phyloP scores from a whole-genome alignment of 2,329 filamentous ascomycete genomes.

The Hypoxylon sp. region DNA sequence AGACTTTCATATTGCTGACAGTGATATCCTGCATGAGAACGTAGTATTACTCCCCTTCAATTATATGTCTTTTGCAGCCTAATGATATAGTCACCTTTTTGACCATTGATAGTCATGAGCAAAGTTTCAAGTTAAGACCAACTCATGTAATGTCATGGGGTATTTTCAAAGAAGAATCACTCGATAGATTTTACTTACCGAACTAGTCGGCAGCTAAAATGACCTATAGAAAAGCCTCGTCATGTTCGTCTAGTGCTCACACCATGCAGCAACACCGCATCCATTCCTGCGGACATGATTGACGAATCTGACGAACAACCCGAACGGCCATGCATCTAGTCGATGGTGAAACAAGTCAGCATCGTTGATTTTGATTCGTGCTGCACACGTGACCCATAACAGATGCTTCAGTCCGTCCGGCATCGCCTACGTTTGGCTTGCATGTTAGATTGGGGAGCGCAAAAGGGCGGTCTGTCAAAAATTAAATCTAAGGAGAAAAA shows the following conservation, averaged over 20 bases:
- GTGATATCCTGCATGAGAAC: no score
- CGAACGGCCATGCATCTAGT: slow-evolving; percentile 41
- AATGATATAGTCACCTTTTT: no score
- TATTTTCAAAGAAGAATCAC: no score
- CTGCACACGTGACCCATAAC: slow-evolving; percentile 41
- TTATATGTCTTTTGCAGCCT: no score
- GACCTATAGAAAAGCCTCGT: no score
- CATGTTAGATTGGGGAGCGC: slow-evolving; percentile 11
- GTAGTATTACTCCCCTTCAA: no score
- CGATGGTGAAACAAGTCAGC: slow-evolving; percentile 43
- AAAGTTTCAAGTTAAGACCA: no score
- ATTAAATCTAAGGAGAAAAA: no score
- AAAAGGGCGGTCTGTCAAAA: slow-evolving; percentile 32
- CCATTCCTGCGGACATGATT: slow-evolving; percentile 29
- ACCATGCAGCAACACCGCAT: slow-evolving; percentile 31
- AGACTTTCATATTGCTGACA: no score
- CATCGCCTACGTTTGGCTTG: slow-evolving; percentile 22
- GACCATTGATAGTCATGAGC: no score
- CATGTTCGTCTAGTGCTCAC: slow-evolving; percentile 35
- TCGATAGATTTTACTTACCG: not conserved
- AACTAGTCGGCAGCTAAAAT: not conserved
- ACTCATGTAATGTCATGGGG: no score
- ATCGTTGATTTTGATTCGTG: slow-evolving; percentile 29
- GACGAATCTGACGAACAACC: slow-evolving; percentile 31
- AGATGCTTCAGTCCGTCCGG: slow-evolving; percentile 40